Evolutionary conservation across 345 rosid genomes (phyloP).

Genomic region (Corymbia maculata): DNA sequence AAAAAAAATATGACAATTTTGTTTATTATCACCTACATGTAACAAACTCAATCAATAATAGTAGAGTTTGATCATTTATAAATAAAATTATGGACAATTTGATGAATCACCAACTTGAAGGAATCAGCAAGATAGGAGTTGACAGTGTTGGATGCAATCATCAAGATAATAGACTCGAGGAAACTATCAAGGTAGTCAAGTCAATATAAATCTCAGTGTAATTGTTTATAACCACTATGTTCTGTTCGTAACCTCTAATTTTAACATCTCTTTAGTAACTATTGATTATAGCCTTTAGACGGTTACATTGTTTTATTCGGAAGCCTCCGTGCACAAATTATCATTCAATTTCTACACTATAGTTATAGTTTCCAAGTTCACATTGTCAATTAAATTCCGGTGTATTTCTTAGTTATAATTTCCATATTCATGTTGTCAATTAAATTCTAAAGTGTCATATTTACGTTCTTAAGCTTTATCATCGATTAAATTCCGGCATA

Average conservation of each 20-base stretch:
- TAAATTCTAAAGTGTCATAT: too few species aligned
- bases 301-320: fast-evolving
- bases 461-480: too few species aligned
- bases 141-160: fast-evolving
- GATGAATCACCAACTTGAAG: fast-evolving
- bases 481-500: too few species aligned
- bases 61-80: too few species aligned
- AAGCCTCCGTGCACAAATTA: neutral
- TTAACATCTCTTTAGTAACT: fast-evolving
- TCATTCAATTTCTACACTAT: neutral
- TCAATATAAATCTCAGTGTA: too few species aligned
- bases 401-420: too few species aligned
- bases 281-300: fast-evolving
- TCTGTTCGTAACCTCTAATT: neutral
- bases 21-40: fast-evolving
- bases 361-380: neutral
- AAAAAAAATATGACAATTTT: too few species aligned
- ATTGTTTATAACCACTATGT: too few species aligned
- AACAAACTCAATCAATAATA: too few species aligned
- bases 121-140: too few species aligned
- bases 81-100: fast-evolving
- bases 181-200: fast-evolving
- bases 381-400: neutral
- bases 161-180: neutral
- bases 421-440: fast-evolving